Evolutionary conservation across 2,329 filamentous ascomycete species (phyloP), one percentile per base, ranked within the genome.

Genomic region (Ophiocordyceps australis): DNA sequence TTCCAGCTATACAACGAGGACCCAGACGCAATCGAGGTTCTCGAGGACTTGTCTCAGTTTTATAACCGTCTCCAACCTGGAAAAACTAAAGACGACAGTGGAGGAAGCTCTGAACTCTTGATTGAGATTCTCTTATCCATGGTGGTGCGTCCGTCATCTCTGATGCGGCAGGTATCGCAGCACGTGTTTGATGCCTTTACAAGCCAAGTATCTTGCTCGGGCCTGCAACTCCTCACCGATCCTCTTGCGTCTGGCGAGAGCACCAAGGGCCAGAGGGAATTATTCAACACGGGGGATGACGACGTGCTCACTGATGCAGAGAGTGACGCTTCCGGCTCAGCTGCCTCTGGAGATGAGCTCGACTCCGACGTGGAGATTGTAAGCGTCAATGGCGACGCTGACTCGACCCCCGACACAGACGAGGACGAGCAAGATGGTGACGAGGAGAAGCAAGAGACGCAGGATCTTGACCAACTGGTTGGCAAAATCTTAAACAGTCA

Each of bases 101-200:
- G 55, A 2, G 66, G 64, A 6, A 59, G 59, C 9, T 77, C 81
- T 1, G 73, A 80, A 40, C 63, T 81, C 15, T 52, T 94, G 7
- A 72, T 94, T 3, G 89, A 95, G 41, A 78, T 95, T 26, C 52
- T 98, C 7, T 59, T 95, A n/a, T 80, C 81, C 27, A 82, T 95
- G 53, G 68, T 91, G 3, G 80, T 83, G 0, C 81, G 82, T 33
- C 79, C 76, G 4, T 93, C 85, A 2, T 70, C 74, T 8, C 58
- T 95, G 26, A 79, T 92, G 56, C 71, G 82, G 17, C 81, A 85
- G 38, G 74, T 91, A 27, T 81, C 82, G 5, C 74, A 86, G 43
- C 78, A 89, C 40, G 83, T 92, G 0, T 95, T 95, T 44, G 67
- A 74, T 14, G 72, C 75, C 2, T 93, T 93, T 45, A 76, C 80